phyloP scores from a whole-genome alignment of 129 eudicot genomes.

The Flaveria bidentis region DNA sequence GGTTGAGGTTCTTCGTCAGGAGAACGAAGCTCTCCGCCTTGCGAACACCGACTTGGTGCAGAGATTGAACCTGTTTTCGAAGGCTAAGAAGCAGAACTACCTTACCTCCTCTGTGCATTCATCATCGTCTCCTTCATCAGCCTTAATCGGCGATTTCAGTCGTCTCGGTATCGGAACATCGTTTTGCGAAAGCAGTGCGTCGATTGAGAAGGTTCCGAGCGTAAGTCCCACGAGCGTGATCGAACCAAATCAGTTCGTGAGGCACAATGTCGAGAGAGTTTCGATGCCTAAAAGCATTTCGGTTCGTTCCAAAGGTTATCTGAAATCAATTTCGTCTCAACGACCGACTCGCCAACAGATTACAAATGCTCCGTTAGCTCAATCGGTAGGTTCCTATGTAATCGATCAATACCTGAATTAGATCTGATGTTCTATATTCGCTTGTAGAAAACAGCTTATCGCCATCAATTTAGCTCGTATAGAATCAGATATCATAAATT shows the following conservation, averaged over 20 bases:
- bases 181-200: conserved; percentile 22
- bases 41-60: conserved; percentile 55
- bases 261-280: conserved; percentile 34
- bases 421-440: neutral
- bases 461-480: neutral
- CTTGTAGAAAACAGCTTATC: conserved; percentile 10
- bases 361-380: conserved; percentile 27
- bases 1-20: conserved; percentile 53
- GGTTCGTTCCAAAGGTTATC: conserved; percentile 61
- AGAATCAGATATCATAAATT: neutral
- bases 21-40: conserved; percentile 58
- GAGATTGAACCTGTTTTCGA: conserved; percentile 45
- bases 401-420: conserved; percentile 16
- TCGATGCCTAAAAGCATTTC: conserved; percentile 71
- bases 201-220: conserved; percentile 33
- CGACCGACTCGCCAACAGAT: conserved; percentile 27
- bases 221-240: conserved; percentile 57
- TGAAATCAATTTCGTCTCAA: conserved; percentile 35
- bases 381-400: conserved; percentile 40
- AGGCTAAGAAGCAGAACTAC: conserved; percentile 46
- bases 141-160: conserved; percentile 36
- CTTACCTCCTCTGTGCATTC: conserved; percentile 38
- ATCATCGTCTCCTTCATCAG: conserved; percentile 31
- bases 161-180: conserved; percentile 43
- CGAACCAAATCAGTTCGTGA: conserved; percentile 43